These are phyloP conservation scores for Aspergillus conjunctus DNA, from an alignment of 495 filamentous ascomycete genomes.

Conservation along the genomic window DNA sequence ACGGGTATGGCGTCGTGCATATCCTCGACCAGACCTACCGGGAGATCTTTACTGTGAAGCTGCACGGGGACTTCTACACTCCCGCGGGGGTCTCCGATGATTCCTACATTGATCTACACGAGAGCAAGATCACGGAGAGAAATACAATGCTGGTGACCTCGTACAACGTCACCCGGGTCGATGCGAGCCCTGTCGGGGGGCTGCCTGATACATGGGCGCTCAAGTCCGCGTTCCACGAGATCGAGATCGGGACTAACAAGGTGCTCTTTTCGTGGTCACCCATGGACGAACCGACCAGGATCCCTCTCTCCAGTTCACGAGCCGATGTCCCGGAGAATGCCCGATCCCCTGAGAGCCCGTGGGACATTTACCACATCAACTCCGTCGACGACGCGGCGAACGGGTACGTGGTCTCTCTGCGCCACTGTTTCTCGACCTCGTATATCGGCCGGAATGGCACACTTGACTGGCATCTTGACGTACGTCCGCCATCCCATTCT, in stretches of 20 bases:
- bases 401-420: not conserved
- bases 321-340: not conserved
- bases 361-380: constrained; percentile 5
- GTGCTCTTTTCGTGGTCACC: not conserved
- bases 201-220: not conserved
- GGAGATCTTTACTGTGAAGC: not conserved
- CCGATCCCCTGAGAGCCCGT: not conserved
- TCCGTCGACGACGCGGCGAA: not conserved
- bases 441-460: not conserved
- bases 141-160: not conserved
- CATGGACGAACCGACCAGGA: not conserved
- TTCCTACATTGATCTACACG: constrained; percentile 1
- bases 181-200: not conserved
- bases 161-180: not conserved
- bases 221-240: not conserved
- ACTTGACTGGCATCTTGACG: not conserved
- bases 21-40: not conserved
- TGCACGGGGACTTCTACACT: not conserved
- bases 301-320: not conserved
- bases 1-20: not conserved
- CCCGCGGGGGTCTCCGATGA: not conserved
- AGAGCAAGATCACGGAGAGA: not conserved
- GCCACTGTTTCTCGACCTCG: not conserved
- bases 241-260: not conserved
- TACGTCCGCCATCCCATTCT: not conserved